Conservation (phyloP, 768 basidiomycete species). For the Gymnopilus dilepis region DNA sequence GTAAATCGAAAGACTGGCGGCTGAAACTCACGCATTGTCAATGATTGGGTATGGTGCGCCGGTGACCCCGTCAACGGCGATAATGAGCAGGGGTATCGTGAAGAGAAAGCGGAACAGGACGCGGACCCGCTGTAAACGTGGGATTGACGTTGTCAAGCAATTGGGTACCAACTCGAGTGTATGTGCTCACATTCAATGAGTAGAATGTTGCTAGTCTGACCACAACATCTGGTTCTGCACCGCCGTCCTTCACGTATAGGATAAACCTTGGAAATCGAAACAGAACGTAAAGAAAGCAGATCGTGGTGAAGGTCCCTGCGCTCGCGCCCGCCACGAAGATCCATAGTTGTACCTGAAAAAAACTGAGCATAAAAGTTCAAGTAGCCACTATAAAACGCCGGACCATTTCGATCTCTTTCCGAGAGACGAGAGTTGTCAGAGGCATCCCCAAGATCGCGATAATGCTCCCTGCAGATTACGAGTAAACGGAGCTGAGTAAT, state of each 20-base stretch:
- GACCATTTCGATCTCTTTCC: conserved; percentile 65
- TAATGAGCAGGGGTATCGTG: conserved; percentile 67
- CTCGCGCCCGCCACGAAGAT: conserved; percentile 76
- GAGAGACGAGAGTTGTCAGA: conserved; percentile 62
- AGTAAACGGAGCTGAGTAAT: neutral
- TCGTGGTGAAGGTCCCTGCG: conserved; percentile 68
- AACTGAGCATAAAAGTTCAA: conserved; percentile 2
- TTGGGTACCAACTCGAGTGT: neutral
- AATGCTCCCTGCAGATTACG: conserved; percentile 55
- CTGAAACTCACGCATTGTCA: conserved; percentile 54
- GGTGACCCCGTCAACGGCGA: conserved; percentile 67
- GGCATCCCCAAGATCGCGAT: conserved; percentile 75
- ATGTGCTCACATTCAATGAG: conserved; percentile 69
- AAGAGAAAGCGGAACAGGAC: conserved; percentile 80
- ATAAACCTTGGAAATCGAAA: conserved; percentile 75
- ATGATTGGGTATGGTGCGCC: conserved; percentile 54
- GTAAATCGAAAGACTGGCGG: neutral
- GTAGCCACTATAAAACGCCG: conserved; percentile 7
- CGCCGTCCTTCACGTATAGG: conserved; percentile 69
- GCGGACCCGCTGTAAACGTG: conserved; percentile 57
- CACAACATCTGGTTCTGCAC: conserved; percentile 77
- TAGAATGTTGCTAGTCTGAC: conserved; percentile 77
- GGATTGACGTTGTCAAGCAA: conserved; percentile 10
- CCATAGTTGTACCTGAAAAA: conserved; percentile 65
- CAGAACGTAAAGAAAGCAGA: conserved; percentile 76